A percentile compares a stretch with the other conserved stretches of the same genome.
Conservation (phyloP, 2,329 filamentous ascomycete genomes). For the Fusarium siculi region DNA sequence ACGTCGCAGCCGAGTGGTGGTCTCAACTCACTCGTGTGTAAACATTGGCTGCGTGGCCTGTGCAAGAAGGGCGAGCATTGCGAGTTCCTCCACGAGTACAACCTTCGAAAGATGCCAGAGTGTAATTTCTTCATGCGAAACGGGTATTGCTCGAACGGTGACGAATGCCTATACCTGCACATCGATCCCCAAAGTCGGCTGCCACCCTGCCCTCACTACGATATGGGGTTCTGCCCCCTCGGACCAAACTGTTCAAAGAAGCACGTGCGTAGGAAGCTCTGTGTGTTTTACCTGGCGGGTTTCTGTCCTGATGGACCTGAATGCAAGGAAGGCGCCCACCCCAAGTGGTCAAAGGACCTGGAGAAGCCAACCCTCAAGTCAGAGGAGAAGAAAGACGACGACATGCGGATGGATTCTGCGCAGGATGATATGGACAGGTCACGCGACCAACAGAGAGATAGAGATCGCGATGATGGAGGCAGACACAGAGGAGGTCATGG, state of each 20-base stretch:
- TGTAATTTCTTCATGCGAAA: conserved; percentile 96
- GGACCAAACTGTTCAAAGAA: conserved; percentile 89
- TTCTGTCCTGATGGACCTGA: conserved; percentile 87
- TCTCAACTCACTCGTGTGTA: conserved; percentile 90
- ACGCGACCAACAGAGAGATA: conserved; percentile 49
- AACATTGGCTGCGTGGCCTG: conserved; percentile 96
- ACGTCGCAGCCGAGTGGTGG: conserved; percentile 57
- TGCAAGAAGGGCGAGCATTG: conserved; percentile 98
- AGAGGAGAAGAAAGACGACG: conserved; percentile 69
- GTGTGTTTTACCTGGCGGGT: conserved; percentile 87
- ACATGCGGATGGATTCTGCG: conserved; percentile 45
- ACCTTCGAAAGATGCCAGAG: conserved; percentile 97
- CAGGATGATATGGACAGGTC: conserved; percentile 53
- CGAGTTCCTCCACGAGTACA: conserved; percentile 99
- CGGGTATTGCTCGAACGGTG: conserved; percentile 94
- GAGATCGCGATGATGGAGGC: conserved; percentile 43
- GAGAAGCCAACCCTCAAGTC: conserved; percentile 79
- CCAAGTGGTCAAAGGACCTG: conserved; percentile 80
- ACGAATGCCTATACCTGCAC: conserved; percentile 94
- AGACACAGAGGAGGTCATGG: conserved; percentile 48
- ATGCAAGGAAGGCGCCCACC: conserved; percentile 85
- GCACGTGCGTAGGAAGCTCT: conserved; percentile 84
- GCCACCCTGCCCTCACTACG: conserved; percentile 89
- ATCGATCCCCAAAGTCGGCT: conserved; percentile 84
- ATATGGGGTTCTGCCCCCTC: conserved; percentile 92